Base-by-base conservation (phyloP, 345 rosid species). In the Gossypium raimondii region DNA sequence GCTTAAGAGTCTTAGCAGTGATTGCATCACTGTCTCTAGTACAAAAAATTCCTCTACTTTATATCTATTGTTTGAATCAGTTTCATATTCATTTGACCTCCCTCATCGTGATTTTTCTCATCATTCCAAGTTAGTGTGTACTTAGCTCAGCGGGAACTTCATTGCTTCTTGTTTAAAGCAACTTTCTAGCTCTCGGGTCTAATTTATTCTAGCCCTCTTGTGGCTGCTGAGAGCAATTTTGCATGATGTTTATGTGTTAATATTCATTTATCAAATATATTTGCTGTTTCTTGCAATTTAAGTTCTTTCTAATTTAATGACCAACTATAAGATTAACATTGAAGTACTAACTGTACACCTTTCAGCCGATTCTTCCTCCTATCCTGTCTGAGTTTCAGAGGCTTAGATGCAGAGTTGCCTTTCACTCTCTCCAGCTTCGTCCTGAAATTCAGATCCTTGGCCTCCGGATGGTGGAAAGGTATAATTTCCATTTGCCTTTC, bases 401-500 rank as follows among this genome's bases (percentile, higher is more conserved):
- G 81, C 91, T 96, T 67, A 90, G 99, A 83, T 96, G 99, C 80
- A 88, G 98, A 66, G 98, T 93, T 78, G 93, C 94, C 69, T 96
- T 96, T 74, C 98, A 93, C 81, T 93, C 98, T 48, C 95, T 96
- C 73, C 93, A 88, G 77, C 91, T 95, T 80, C 96, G 98, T 67
- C 78, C 83, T 73, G 97, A 89, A 83, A 89, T 95, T 80, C 90
- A 85, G 81, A 78, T 83, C 68, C 90, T 93, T 74, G 99, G 93
- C 13, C 88, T 70, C 78, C 84, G 75, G 81, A 96, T 96, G 83
- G 89, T 92, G 75, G 93, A 92, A 79, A 93, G 97, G 99, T 93
- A 87, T 71, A 47, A 47, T 34, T 70, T 47, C 53, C 12, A 50
- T 25, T 63, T 66, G 57, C 29, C 66, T 59, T 48, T 48, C 72